A percentile compares a stretch with the other conserved stretches of the same genome.
These are phyloP conservation scores for Nasturtium officinale DNA, from an alignment of 345 rosid genomes.

Conservation along the genomic window DNA sequence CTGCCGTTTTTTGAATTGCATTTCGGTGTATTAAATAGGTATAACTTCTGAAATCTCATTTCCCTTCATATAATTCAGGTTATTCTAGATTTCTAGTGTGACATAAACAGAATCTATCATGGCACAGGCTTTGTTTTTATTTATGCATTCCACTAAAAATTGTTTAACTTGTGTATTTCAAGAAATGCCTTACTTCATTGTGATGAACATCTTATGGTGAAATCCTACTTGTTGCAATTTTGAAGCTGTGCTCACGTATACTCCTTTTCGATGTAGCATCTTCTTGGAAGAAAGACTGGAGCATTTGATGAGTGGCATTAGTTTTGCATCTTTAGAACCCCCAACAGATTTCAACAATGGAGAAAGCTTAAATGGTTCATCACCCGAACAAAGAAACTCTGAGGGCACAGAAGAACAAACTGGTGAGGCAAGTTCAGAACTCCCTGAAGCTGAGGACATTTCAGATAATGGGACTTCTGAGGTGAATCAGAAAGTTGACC, in stretches of 20 bases:
- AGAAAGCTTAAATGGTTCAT: constrained; percentile 43
- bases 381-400: constrained; percentile 36
- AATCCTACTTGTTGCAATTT: neutral
- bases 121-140: neutral
- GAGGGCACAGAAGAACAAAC: constrained; percentile 42
- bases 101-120: neutral
- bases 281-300: constrained; percentile 92
- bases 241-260: constrained; percentile 27
- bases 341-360: constrained; percentile 40
- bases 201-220: neutral
- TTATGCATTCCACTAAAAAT: neutral
- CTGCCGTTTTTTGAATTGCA: constrained; percentile 94
- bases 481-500: constrained; percentile 48
- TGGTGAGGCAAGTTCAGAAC: constrained; percentile 41
- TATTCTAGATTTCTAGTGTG: neutral
- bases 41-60: neutral
- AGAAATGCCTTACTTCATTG: neutral
- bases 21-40: constrained; percentile 89
- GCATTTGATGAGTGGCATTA: constrained; percentile 64
- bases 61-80: neutral
- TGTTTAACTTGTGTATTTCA: constrained; percentile 2
- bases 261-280: constrained; percentile 57
- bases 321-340: constrained; percentile 56
- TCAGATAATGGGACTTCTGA: constrained; percentile 41
- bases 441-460: constrained; percentile 45